These are phyloP conservation scores for Trichoderma citrinoviride DNA, from an alignment of 2,329 filamentous ascomycete genomes.

Conservation along the genomic window DNA sequence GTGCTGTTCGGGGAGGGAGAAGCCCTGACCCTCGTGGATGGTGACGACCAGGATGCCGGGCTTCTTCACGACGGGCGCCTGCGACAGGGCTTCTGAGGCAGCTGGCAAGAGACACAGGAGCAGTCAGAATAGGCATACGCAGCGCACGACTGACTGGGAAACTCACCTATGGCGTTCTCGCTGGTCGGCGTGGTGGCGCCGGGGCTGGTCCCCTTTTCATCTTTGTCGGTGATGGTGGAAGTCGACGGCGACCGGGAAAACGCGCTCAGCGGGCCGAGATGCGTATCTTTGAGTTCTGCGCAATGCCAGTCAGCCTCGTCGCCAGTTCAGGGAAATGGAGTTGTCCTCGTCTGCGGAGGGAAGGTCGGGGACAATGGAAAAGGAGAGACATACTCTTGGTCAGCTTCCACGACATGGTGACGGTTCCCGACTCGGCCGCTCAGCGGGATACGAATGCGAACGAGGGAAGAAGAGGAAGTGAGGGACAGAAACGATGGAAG, in stretches of 20 bases:
- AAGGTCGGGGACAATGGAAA: background rate
- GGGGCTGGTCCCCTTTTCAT: conserved; percentile 57
- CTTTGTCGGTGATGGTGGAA: conserved; percentile 74
- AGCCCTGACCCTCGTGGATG: conserved; percentile 86
- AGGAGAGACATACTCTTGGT: conserved; percentile 48
- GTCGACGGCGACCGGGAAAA: conserved; percentile 92
- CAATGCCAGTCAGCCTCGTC: conserved; percentile 26
- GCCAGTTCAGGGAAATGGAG: background rate
- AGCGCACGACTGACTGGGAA: background rate
- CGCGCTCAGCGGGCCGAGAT: conserved; percentile 83
- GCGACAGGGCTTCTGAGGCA: conserved; percentile 79
- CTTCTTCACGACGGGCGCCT: conserved; percentile 68
- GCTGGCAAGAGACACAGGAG: conserved; percentile 49
- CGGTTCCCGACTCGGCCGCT: conserved; percentile 22
- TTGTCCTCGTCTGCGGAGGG: background rate
- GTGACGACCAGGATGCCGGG: conserved; percentile 96
- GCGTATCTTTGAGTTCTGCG: conserved; percentile 87
- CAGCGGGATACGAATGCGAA: background rate
- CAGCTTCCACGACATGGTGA: conserved; percentile 56
- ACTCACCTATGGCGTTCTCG: conserved; percentile 75
- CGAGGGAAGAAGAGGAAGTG: background rate
- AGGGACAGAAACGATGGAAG: conserved; percentile 13
- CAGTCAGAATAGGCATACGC: background rate
- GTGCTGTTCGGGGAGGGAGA: conserved; percentile 88
- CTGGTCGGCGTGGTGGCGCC: conserved; percentile 57